Evolutionary conservation across 257 asterid genomes (phyloP).

Genomic region (Nicotiana undulata): DNA sequence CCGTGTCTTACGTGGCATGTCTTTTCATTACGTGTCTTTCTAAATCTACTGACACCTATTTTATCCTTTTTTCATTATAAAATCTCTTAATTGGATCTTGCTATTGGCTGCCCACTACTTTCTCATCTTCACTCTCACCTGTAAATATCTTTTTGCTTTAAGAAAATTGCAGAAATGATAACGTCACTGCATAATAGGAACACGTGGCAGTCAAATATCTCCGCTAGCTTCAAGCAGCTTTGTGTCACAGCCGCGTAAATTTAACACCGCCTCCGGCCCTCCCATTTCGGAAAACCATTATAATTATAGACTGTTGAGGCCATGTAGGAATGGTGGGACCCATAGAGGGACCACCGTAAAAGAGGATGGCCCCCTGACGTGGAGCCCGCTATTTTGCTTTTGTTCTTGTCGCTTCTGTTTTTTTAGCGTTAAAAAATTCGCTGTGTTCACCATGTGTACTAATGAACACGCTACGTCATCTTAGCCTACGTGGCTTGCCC

Average conservation of each 20-base stretch:
- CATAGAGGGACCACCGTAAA: background rate
- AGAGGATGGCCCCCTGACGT: constrained; percentile 11
- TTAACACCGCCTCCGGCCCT: constrained; percentile 10
- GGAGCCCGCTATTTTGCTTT: constrained; percentile 32
- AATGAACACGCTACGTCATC: constrained; percentile 8
- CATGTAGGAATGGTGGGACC: background rate
- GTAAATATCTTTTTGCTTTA: constrained; percentile 27
- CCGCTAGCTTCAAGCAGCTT: background rate
- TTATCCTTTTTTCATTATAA: background rate
- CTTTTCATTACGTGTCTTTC: constrained; percentile 23
- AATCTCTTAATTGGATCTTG: constrained; percentile 4
- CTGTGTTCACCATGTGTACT: constrained; percentile 33
- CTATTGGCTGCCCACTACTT: constrained; percentile 30
- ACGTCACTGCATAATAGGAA: constrained; percentile 8
- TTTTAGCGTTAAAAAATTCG: constrained; percentile 17
- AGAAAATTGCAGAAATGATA: constrained; percentile 12
- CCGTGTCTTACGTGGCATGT: background rate
- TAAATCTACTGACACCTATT: constrained; percentile 14
- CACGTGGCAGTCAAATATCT: constrained; percentile 13
- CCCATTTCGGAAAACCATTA: background rate
- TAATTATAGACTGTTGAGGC: background rate
- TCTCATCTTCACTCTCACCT: constrained; percentile 10
- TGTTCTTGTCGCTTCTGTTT: constrained; percentile 29
- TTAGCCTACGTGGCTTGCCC: constrained; percentile 38
- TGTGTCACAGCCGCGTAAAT: constrained; percentile 18